Base-by-base conservation (phyloP, 2,329 filamentous ascomycete genomes). In the Alternaria sp. region DNA sequence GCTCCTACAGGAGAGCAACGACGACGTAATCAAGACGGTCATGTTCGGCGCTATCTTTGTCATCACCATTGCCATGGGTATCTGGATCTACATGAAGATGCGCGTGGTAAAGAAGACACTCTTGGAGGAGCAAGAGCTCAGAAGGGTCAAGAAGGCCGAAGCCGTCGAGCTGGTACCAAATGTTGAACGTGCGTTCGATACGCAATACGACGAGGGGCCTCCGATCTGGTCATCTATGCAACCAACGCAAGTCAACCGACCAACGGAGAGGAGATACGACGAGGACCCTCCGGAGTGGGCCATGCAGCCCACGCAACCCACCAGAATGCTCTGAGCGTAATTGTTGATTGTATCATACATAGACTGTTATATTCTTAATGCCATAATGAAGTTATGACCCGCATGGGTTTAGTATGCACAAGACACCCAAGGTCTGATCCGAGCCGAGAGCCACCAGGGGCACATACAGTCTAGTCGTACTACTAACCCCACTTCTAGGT, bases 11-110 rank as follows among this genome's bases (percentile, higher is more conserved):
- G 51, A 77, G 6, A 68, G 67, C n/a, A 67, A 70, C 5, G 67
- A 73, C 40, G 70, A 68, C 40, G 44, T 62, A 6, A 65, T 72
- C 47, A 72, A 79, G 59, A 77, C 69, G 0, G 54, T 75, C 56
- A 75, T 77, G 69, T 79, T 79, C 28, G 71, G 64, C n/a, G 55
- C 61, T 25, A 69, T 79, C 7, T 73, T 74, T 36, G 21, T 76
- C 26, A 71, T 78, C 36, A 79, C 76, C 1, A 54, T 78, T 30
- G 66, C 63, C 6, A 69, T 79, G 66, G 76, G 71, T 4, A 65
- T 68, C 4, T 79, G 74, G 73, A 78, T 78, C 17, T 79, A 72
- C 66, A 59, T 73, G 28, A 77, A 77, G 67, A 78, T 79, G 77
- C 62, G 67, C 23, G 71, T 65, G 21, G 69, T 79, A 36, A 79